Conservation (phyloP, 176 grass and related monocot genomes). For the Paspalum vaginatum region DNA sequence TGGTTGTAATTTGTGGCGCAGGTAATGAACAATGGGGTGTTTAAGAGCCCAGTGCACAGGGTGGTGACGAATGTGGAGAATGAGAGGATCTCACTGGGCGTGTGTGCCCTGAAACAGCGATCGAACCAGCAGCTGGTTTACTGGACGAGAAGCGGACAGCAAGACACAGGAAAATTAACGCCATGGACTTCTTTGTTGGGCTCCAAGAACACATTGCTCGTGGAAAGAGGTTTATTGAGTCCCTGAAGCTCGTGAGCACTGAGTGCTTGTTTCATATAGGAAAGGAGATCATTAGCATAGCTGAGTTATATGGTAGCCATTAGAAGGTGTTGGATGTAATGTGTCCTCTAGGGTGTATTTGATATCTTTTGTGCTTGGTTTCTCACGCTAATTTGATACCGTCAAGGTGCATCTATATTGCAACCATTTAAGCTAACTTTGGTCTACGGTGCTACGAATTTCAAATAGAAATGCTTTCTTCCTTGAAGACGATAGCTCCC, state of each 20-base stretch:
- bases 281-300: neutral
- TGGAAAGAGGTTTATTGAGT: constrained; percentile 42
- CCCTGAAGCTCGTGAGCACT: neutral
- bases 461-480: too few species aligned
- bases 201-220: constrained; percentile 22
- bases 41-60: constrained; percentile 55
- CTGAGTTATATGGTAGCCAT: neutral
- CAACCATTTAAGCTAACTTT: too few species aligned
- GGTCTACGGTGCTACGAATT: too few species aligned
- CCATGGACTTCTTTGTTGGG: constrained; percentile 26
- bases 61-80: constrained; percentile 36
- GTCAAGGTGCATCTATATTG: too few species aligned
- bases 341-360: too few species aligned
- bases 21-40: constrained; percentile 48
- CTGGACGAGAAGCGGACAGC: constrained; percentile 15
- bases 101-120: constrained; percentile 39
- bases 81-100: constrained; percentile 49
- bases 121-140: constrained; percentile 40
- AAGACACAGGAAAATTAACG: constrained; percentile 36
- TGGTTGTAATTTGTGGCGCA: neutral
- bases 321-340: too few species aligned
- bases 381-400: too few species aligned
- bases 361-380: too few species aligned
- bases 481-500: too few species aligned
- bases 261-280: neutral